Base-by-base conservation (phyloP, 2,329 filamentous ascomycete species). In the Xylaria digitata region DNA sequence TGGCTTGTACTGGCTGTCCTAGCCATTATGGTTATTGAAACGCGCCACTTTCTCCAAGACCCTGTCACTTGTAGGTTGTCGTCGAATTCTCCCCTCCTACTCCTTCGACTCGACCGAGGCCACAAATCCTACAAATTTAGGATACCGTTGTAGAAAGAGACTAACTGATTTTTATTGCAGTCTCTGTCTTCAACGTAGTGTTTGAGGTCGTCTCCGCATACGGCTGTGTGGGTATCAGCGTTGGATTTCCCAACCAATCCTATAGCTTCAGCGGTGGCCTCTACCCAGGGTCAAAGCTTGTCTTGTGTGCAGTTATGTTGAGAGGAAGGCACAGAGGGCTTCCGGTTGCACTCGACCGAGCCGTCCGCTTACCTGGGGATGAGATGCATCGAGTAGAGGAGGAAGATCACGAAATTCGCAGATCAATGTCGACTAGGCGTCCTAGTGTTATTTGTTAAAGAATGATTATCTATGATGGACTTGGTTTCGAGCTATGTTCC, bases 1-100 rank as follows among this genome's bases (percentile, higher is more conserved):
- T 89, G 85, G 82, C 82, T 90, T 15, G 84, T 87, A 1, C 75
- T 90, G 0, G 87, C 87, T 0, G 83, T 88, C 5, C 80, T 90
- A n/a, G 78, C 87, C 30, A 88, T 90, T 65, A 81, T 83, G 32
- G 85, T 85, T 63, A 86, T 88, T 54, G 88, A 90, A 74, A 85
- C 85, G 0, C 77, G 79, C 9, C 82, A 87, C 62, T 88, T 87
- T 65, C 76, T 82, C 1, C 74, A 77, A 19, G 83, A 88, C 63
- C 86, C 86, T 0, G 77, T 80, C n/a, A 83, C 74, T 42, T 87
- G 67, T 70, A 63, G 11, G 67, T 65, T 34, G 5, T 37, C 15
- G 40, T 46, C 26, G 11, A 17, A 17, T 21, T 40, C 6, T 8
- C 13, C 34, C 30, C 23, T 23, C 15, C 30, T 6, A 8, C 6